Base-by-base conservation (phyloP, 257 asterid genomes). In the Forsythia viridissima region DNA sequence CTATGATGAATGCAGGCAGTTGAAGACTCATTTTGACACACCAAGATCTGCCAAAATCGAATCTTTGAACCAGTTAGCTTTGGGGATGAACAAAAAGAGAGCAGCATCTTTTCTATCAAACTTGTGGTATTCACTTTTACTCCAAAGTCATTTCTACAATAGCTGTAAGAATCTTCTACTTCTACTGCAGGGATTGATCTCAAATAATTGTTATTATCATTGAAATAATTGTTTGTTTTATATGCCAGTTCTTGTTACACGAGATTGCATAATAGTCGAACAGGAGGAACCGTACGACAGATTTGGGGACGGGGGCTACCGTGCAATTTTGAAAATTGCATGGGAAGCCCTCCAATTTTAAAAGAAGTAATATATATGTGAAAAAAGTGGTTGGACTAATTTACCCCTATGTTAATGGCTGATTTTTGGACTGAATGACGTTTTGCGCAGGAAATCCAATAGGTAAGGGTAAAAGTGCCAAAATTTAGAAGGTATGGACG, bases 91-190 rank as follows among this genome's bases (percentile, higher is more conserved):
- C 86, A 90, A 76, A 79, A 93, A 89, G 82, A 74, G 80, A 80
- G 97, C 96, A 81, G 97, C 98, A 48, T 76, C 97, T 95, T 81
- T 95, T 95, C 84, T 95, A 87, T 81, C 98, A 91, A 76, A 89
- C 97, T 79, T 90, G 94, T 74, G 98, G 99, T 93, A 87, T 38
- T 12, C 40, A 30, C 66, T 36, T 44, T 71, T 16, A 70, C 48
- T 78, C 20, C 57, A 36, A 39, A 6, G 6, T 5, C 8, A 39
- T 65, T 61, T 38, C 73, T 80, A 21, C n/a, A 13, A 34, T 77
- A 36, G 7, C 61, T 34, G 15, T 20, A 72, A 52, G 41, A 68
- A 3, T 30, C 15, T 48, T 1, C 37, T 24, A 10, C 59, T 5
- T 67, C 18, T 6, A 34, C 59, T 8, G 37, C 8, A 67, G 1